A percentile compares a stretch with the other conserved stretches of the same genome.
Conservation (phyloP, 2,329 filamentous ascomycete species). For the Ceratocystis lukuohia region DNA sequence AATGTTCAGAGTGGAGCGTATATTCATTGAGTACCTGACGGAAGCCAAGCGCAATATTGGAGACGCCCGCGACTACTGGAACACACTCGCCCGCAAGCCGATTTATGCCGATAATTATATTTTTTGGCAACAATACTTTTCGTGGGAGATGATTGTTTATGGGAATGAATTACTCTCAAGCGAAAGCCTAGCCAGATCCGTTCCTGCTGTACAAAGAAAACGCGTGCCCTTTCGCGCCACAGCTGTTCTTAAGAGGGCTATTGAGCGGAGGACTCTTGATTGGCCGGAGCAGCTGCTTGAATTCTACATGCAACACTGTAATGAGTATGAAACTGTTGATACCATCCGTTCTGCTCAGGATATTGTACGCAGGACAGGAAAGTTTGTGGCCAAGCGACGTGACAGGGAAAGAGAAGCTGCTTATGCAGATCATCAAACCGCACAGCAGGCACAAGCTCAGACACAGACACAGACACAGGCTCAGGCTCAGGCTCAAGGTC, state of each 20-base stretch:
- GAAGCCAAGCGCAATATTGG: conserved; percentile 68
- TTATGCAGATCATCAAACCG: conserved; percentile 29
- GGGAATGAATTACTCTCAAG: conserved; percentile 26
- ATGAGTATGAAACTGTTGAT: conserved; percentile 73
- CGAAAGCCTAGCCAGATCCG: conserved; percentile 29
- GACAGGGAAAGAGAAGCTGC: conserved; percentile 49
- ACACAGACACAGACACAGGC: conserved; percentile 21
- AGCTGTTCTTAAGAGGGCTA: conserved; percentile 59
- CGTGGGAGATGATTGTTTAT: conserved; percentile 70
- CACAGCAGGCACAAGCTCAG: conserved; percentile 21
- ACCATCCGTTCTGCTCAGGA: conserved; percentile 62
- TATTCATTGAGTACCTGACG: conserved; percentile 81
- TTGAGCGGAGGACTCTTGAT: conserved; percentile 49
- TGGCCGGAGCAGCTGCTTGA: conserved; percentile 66
- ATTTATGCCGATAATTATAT: conserved; percentile 67
- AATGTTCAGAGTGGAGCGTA: conserved; percentile 74
- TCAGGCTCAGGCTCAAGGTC: conserved; percentile 21
- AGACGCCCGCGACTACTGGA: conserved; percentile 66
- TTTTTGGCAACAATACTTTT: conserved; percentile 87
- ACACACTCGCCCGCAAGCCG: conserved; percentile 49
- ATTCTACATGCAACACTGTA: conserved; percentile 65
- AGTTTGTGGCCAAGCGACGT: conserved; percentile 48
- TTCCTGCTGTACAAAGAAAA: background rate
- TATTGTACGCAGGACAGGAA: conserved; percentile 55
- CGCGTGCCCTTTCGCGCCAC: conserved; percentile 61